phyloP scores from a whole-genome alignment of 1,139 yeast species.

The Meyerozyma athensensis region DNA sequence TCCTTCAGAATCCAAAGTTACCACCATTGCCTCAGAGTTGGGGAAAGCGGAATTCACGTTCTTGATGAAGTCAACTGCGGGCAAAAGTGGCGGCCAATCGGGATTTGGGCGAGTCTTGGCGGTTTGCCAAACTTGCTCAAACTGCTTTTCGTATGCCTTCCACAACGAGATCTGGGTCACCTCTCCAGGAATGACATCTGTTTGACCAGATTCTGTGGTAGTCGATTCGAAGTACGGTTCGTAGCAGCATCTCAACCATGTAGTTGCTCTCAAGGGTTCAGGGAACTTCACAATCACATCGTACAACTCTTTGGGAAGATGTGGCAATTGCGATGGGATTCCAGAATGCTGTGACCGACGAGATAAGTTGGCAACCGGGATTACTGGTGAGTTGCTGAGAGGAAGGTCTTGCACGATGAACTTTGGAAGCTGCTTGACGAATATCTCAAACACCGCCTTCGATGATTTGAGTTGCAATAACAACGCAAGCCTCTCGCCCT shows the following conservation, averaged over 20 bases:
- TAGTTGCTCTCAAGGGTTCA: conserved; percentile 90
- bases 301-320: conserved; percentile 53
- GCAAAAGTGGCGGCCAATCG: conserved; percentile 60
- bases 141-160: conserved; percentile 91
- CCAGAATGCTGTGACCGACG: conserved; percentile 32
- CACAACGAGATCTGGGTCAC: conserved; percentile 94
- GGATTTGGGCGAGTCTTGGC: conserved; percentile 32
- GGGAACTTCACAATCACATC: conserved; percentile 57
- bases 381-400: conserved; percentile 15
- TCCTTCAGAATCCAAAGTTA: conserved; percentile 41
- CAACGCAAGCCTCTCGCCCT: conserved; percentile 27
- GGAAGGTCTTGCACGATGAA: conserved; percentile 41
- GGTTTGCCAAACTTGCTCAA: conserved; percentile 43
- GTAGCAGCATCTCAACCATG: conserved; percentile 93
- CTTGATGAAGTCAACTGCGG: conserved; percentile 95
- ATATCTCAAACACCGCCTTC: conserved; percentile 39
- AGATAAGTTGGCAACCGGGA: conserved; percentile 25
- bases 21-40: conserved; percentile 92
- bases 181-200: conserved; percentile 51
- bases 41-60: conserved; percentile 89
- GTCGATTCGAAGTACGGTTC: conserved; percentile 44
- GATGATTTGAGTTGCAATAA: conserved; percentile 26
- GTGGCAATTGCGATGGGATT: conserved; percentile 59
- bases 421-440: conserved; percentile 57
- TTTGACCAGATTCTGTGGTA: conserved; percentile 10